Evolutionary conservation across 371 early-diverging fungal species (phyloP).

Genomic region (Agmasoma carcini): DNA sequence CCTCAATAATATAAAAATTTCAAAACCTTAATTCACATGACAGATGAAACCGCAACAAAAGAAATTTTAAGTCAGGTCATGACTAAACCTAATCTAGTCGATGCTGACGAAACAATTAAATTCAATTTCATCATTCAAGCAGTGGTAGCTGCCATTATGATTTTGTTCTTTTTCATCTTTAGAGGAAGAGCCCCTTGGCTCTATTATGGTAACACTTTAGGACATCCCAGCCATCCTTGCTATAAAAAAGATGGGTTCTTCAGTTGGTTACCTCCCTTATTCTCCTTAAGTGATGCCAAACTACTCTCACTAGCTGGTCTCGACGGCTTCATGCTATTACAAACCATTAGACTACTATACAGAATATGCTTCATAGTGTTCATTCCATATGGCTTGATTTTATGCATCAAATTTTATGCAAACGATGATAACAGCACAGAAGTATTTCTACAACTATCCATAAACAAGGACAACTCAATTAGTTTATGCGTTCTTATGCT

Average conservation of each 20-base stretch:
- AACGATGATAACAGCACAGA: conserved; percentile 4
- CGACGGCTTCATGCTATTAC: conserved; percentile 54
- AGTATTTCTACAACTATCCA: conserved; percentile 6
- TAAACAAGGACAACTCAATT: not conserved
- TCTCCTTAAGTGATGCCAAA: conserved; percentile 40
- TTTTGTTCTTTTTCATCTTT: conserved; percentile 41
- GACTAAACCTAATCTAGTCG: conserved; percentile 6
- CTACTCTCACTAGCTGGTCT: conserved; percentile 51
- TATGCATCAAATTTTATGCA: conserved; percentile 37
- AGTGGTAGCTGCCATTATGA: conserved; percentile 1
- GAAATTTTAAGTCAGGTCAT: not conserved
- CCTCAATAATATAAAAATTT: conserved; percentile 7
- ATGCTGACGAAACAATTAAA: conserved; percentile 37
- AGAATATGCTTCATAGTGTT: conserved; percentile 45
- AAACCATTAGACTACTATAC: conserved; percentile 50
- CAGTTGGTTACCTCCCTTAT: conserved; percentile 49
- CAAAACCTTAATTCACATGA: conserved; percentile 6
- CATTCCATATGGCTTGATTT: conserved; percentile 32
- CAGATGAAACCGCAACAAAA: not conserved
- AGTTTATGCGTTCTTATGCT: conserved; percentile 2
- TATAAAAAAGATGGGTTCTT: conserved; percentile 40
- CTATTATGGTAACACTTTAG: conserved; percentile 48
- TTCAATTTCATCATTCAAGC: conserved; percentile 45
- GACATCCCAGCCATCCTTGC: conserved; percentile 50
- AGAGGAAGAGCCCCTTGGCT: conserved; percentile 49